Percentiles rank a stretch among this genome's conserved stretches.
These are phyloP conservation scores for Phlyctochytrium bullatum DNA, from an alignment of 192 early-diverging fungal species.

Conservation along the genomic window DNA sequence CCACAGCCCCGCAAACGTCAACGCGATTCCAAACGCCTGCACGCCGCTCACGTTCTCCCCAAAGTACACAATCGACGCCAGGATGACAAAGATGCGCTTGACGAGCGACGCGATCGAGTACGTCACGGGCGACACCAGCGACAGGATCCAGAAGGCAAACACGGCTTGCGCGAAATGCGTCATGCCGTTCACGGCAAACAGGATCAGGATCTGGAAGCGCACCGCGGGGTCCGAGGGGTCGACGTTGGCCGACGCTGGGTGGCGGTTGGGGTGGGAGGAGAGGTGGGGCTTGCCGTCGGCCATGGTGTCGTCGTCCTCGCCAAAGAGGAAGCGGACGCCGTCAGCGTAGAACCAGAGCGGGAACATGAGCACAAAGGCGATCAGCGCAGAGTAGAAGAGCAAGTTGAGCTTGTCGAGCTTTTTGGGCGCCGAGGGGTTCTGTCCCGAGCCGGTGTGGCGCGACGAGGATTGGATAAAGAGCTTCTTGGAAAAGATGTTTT, in stretches of 20 bases:
- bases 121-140: constrained; percentile 77
- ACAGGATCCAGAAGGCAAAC: constrained; percentile 76
- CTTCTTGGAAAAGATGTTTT: constrained; percentile 85
- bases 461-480: constrained; percentile 48
- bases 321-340: constrained; percentile 34
- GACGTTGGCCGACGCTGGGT: too few relatives aligned
- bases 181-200: constrained; percentile 75
- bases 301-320: constrained; percentile 17
- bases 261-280: too few relatives aligned
- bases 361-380: constrained; percentile 72
- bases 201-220: constrained; percentile 28
- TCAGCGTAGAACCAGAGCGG: constrained; percentile 82
- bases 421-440: constrained; percentile 36
- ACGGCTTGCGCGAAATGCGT: constrained; percentile 79
- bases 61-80: constrained; percentile 78
- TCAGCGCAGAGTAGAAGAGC: constrained; percentile 74
- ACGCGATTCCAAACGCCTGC: constrained; percentile 70
- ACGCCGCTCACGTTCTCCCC: constrained; percentile 61
- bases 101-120: constrained; percentile 83
- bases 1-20: constrained; percentile 82
- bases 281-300: background rate
- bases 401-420: constrained; percentile 87
- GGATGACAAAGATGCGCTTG: constrained; percentile 90
- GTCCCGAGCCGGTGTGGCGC: constrained; percentile 12
- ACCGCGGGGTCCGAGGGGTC: too few relatives aligned